Conservation (phyloP, 495 filamentous ascomycete species). For the Pseudomonodictys pantanalensis region DNA sequence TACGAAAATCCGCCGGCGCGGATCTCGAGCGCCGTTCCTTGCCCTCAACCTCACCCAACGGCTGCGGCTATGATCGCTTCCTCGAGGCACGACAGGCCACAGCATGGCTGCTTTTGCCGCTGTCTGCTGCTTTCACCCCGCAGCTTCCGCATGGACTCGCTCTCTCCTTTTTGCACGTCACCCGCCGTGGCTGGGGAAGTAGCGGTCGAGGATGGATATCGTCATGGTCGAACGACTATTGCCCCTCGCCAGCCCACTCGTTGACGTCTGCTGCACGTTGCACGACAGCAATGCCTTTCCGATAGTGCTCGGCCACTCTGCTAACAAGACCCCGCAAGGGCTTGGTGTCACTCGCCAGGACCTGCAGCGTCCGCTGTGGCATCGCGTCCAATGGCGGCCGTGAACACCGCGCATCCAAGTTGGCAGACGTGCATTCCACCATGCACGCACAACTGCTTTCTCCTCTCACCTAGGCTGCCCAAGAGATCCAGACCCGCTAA, state of each 20-base stretch:
- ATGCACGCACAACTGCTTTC: slow-evolving; percentile 1
- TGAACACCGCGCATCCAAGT: too few relatives aligned
- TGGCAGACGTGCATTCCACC: slow-evolving; percentile 2
- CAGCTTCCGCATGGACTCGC: not conserved
- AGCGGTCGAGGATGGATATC: slow-evolving; percentile 15
- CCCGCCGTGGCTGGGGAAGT: not conserved
- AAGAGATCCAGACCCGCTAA: slow-evolving; percentile 27
- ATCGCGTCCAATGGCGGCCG: not conserved
- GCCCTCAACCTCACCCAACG: not conserved
- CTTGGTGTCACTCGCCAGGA: slow-evolving; percentile 13
- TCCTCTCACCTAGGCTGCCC: not conserved
- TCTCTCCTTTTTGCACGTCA: not conserved
- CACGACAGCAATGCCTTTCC: slow-evolving; percentile 17
- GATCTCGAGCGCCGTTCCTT: too few relatives aligned
- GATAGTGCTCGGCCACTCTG: not conserved
- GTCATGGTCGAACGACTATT: slow-evolving; percentile 26
- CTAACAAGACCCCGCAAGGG: not conserved
- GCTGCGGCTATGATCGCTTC: too few relatives aligned
- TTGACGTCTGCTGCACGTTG: slow-evolving; percentile 7
- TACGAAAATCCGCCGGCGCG: not conserved
- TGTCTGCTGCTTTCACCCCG: not conserved
- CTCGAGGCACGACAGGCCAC: too few relatives aligned
- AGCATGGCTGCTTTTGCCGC: too few relatives aligned
- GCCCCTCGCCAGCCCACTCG: not conserved
- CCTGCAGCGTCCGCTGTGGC: slow-evolving; percentile 15